phyloP scores from a whole-genome alignment of 371 early-diverging fungal genomes.

The Phascolomyces articulosus region DNA sequence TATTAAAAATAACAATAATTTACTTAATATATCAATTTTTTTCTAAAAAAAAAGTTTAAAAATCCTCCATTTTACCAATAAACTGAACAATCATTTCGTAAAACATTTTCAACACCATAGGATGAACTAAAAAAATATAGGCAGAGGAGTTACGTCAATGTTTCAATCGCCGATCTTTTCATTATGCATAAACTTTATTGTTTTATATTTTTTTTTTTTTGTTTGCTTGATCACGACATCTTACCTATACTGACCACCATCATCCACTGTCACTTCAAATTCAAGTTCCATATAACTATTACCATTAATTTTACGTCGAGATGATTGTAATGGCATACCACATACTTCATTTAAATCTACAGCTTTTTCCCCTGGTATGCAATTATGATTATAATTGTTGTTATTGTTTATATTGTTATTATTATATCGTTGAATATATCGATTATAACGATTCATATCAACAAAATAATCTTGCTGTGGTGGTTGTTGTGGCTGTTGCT shows the following conservation, averaged over 20 bases:
- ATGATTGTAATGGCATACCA: not conserved
- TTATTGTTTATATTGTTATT: no score
- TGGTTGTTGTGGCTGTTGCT: no score
- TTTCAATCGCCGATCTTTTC: not conserved
- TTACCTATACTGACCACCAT: conserved; percentile 25
- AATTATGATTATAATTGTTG: not conserved
- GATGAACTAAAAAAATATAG: not conserved
- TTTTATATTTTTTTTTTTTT: no score
- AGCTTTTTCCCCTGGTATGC: conserved; percentile 10
- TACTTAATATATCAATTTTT: no score
- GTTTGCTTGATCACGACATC: not conserved
- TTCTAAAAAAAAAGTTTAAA: no score
- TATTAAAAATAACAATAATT: no score
- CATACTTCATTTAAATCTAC: conserved; percentile 9
- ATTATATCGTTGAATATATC: not conserved
- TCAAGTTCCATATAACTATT: conserved; percentile 3
- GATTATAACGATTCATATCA: conserved; percentile 3
- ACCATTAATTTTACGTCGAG: not conserved
- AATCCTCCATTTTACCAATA: conserved; percentile 22
- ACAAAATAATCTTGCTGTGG: conserved; percentile 7
- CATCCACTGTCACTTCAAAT: conserved; percentile 9
- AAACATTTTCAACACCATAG: conserved; percentile 28
- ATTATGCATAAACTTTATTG: not conserved
- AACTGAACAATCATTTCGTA: conserved; percentile 26
- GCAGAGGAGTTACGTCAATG: not conserved